Conservation (phyloP, 2,329 filamentous ascomycete genomes). For the Fusarium subglutinans region DNA sequence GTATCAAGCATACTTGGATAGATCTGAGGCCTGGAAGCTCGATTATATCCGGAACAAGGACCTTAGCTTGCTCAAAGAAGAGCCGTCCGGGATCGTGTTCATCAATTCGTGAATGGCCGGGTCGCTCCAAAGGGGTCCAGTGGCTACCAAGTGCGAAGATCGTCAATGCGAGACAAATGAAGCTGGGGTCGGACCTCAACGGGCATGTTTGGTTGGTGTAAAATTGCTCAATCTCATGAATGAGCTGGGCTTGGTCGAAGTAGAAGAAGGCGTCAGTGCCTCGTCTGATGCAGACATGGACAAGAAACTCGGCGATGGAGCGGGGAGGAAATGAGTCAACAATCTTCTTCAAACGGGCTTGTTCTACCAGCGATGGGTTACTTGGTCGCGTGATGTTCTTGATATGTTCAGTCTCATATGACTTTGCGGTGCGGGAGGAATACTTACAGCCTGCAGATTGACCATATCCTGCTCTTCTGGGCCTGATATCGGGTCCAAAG, state of each 20-base stretch:
- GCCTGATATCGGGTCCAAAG: neutral
- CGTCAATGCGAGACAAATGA: neutral
- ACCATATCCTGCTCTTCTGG: neutral
- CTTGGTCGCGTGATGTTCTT: neutral
- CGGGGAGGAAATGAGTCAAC: neutral
- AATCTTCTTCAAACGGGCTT: neutral
- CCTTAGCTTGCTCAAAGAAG: neutral
- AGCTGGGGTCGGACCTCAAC: neutral
- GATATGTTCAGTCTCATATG: neutral
- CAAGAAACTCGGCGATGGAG: neutral
- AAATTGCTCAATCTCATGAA: neutral
- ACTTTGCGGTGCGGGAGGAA: accelerated
- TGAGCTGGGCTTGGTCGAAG: neutral
- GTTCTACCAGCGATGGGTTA: neutral
- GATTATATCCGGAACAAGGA: neutral
- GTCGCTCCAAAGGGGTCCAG: neutral
- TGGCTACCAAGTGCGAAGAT: constrained; percentile 6
- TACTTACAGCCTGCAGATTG: neutral
- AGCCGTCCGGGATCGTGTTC: neutral
- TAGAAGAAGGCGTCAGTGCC: neutral
- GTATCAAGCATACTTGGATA: neutral
- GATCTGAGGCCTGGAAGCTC: neutral
- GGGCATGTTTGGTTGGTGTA: neutral
- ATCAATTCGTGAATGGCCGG: neutral
- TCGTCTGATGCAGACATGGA: neutral